Evolutionary conservation across 2,329 filamentous ascomycete species (phyloP).

Genomic region (Colletotrichum karsti): DNA sequence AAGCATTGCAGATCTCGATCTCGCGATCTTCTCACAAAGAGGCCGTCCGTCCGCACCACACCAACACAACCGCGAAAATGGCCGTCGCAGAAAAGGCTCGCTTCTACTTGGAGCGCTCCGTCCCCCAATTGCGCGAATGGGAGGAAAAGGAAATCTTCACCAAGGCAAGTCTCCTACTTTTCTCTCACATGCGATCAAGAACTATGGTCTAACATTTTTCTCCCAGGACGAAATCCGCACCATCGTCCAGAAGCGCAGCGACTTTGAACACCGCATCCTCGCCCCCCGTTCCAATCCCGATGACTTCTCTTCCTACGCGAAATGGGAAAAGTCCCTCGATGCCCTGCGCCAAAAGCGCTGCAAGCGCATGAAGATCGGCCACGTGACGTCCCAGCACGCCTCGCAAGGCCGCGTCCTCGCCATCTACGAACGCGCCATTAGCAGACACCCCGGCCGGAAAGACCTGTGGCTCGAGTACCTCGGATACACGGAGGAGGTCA

Average conservation of each 20-base stretch:
- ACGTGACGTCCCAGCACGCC: constrained; percentile 69
- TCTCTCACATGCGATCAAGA: not conserved
- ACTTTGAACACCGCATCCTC: constrained; percentile 92
- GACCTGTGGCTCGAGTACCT: constrained; percentile 92
- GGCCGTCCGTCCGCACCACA: not conserved
- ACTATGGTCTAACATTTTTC: constrained; percentile 11
- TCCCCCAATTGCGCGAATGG: constrained; percentile 91
- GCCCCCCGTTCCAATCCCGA: constrained; percentile 78
- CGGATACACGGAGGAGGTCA: constrained; percentile 77
- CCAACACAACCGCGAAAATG: not conserved
- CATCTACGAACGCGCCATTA: constrained; percentile 86
- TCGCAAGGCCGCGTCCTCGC: constrained; percentile 87
- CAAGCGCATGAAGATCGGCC: constrained; percentile 79
- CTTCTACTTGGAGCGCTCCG: constrained; percentile 91
- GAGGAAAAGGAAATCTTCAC: constrained; percentile 92
- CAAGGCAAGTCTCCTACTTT: constrained; percentile 53
- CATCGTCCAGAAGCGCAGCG: constrained; percentile 89
- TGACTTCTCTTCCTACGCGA: constrained; percentile 87
- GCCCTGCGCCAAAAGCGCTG: constrained; percentile 83
- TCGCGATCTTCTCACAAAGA: not conserved
- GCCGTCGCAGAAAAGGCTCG: constrained; percentile 88
- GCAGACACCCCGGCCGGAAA: constrained; percentile 83
- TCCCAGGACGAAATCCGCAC: constrained; percentile 84
- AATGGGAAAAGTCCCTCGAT: constrained; percentile 76
- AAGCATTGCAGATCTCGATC: constrained; percentile 1